Evolutionary conservation across 1,284 basidiomycete species (phyloP), one percentile per base, ranked within the genome.

Genomic region (Afroboletus lepidellus): DNA sequence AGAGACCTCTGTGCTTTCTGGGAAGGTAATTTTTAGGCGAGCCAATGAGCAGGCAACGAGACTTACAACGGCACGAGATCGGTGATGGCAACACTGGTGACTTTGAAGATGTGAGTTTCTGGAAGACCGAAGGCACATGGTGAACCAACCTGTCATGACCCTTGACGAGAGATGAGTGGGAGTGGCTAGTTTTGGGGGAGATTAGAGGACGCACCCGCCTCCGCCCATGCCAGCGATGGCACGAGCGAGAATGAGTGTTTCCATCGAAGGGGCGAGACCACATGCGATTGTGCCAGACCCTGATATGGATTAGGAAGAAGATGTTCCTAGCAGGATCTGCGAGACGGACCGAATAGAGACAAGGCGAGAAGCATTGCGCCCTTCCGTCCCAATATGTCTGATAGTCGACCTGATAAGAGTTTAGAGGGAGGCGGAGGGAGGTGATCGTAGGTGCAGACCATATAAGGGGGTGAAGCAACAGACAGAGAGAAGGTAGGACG

Each of bases 401-500:
- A 85, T 52, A 96, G 76, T 53, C 92, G 83, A 42, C 93, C 90
- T 90, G 67, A 60, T 64, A 61, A 46, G 58, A 51, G 60, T 61
- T 63, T 59, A 69, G 59, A 54, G 55, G 54, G 52, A 29, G 38
- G 46, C 18, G 1, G 30, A 21, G 46, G 18, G 20, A n/a, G 12
- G 45, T 55, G 46, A 58, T 60, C 50, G 55, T 41, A 53, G 57
- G 48, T 24, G 70, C 79, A 60, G 57, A 85, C 88, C 91, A 74
- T 94, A 94, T 59, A 94, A 74, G 51, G 92, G 92, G 18, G 91
- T 94, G 66, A 94, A 94, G 72, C 91, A 94, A 69, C 90, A 95
- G 43, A 94, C 85, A 37, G 90, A 92, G 43, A 95, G 76, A 56
- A 95, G 76, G 72, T 93, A 93, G 4, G 91, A 83, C 11, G 92